Evolutionary conservation across 495 filamentous ascomycete genomes (phyloP).

Genomic region (Aspergillus hancockii): DNA sequence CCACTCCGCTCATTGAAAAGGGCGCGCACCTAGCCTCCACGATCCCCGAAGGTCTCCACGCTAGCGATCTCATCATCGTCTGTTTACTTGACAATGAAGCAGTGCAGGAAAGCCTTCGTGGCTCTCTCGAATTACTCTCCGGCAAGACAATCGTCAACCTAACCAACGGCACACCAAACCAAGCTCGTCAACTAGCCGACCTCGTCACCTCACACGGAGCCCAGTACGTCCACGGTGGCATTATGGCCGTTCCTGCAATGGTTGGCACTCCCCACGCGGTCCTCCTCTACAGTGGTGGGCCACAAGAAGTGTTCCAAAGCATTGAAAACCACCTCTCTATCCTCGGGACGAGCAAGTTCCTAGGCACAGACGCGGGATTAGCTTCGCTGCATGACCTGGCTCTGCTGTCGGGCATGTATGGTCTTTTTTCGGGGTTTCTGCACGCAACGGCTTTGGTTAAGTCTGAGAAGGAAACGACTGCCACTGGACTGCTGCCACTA

Average conservation of each 20-base stretch:
- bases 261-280: constrained; percentile 13
- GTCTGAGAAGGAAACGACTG: not conserved
- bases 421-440: constrained; percentile 17
- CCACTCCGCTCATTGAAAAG: constrained; percentile 1
- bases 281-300: constrained; percentile 11
- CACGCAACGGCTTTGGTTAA: constrained; percentile 11
- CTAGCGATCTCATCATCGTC: constrained; percentile 12
- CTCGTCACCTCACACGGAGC: constrained; percentile 1
- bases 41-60: constrained; percentile 5
- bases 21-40: constrained; percentile 3
- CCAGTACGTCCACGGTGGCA: constrained; percentile 17
- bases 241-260: constrained; percentile 20
- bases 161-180: constrained; percentile 11
- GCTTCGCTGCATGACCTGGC: constrained; percentile 20
- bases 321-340: constrained; percentile 4
- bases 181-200: constrained; percentile 10
- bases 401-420: constrained; percentile 17
- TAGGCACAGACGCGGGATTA: constrained; percentile 10
- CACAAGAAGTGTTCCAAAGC: not conserved
- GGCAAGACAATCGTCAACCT: constrained; percentile 14
- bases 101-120: constrained; percentile 7
- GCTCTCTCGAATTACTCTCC: not conserved
- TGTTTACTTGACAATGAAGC: constrained; percentile 16
- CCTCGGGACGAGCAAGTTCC: constrained; percentile 9
- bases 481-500: constrained; percentile 4